Evolutionary conservation across 2,329 filamentous ascomycete species (phyloP).

Genomic region (Pseudocercospora musae): DNA sequence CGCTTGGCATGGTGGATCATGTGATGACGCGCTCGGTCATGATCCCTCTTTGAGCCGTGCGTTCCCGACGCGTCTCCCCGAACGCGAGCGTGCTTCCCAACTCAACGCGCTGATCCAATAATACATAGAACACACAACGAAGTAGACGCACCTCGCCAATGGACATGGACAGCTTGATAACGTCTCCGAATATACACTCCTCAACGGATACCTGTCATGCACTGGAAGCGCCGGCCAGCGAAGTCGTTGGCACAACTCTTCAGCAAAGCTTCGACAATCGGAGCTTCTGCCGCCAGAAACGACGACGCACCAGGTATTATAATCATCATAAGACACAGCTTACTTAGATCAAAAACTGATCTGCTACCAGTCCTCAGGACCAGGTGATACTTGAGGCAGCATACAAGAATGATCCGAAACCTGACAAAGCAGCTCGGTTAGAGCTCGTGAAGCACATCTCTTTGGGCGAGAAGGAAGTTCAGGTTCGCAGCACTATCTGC

Average conservation of each 20-base stretch:
- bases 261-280: constrained; percentile 58
- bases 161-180: neutral
- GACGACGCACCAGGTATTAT: constrained; percentile 58
- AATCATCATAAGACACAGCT: neutral
- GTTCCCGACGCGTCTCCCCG: neutral
- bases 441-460: constrained; percentile 82
- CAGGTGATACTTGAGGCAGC: constrained; percentile 84
- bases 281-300: constrained; percentile 57
- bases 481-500: constrained; percentile 59
- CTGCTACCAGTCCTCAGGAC: constrained; percentile 67
- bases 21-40: no score
- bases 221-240: neutral
- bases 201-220: neutral
- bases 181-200: neutral
- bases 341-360: neutral
- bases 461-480: constrained; percentile 91
- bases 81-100: neutral
- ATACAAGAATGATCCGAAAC: constrained; percentile 81
- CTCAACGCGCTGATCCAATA: neutral
- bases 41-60: neutral
- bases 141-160: neutral
- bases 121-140: constrained; percentile 4
- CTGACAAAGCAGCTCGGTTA: constrained; percentile 82
- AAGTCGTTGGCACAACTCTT: neutral
- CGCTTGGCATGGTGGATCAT: no score